phyloP scores from a whole-genome alignment of 805 yeast species.

The Myxozyma monticola region DNA sequence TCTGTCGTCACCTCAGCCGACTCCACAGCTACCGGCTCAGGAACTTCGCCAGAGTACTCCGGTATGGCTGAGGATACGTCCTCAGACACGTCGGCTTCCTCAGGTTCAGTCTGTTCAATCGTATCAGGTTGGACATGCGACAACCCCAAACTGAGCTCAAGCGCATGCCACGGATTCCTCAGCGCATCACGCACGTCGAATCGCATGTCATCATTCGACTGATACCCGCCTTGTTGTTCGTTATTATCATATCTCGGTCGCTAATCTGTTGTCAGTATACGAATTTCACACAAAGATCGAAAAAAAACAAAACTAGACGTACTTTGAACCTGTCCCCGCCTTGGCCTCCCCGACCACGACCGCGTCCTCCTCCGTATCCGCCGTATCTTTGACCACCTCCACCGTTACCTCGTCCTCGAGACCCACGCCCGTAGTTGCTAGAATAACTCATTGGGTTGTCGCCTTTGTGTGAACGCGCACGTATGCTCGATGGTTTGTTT shows the following conservation, averaged over 20 bases:
- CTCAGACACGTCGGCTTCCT: too few relatives aligned
- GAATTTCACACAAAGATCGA: background rate
- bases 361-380: conserved; percentile 6
- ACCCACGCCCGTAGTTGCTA: background rate
- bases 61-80: too few relatives aligned
- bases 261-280: background rate
- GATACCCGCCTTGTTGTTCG: background rate
- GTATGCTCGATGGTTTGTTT: too few relatives aligned
- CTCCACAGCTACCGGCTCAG: too few relatives aligned
- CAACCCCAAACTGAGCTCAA: conserved; percentile 18
- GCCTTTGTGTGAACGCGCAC: background rate
- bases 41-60: too few relatives aligned
- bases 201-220: background rate
- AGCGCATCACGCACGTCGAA: conserved; percentile 17
- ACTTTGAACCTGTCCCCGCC: conserved; percentile 3
- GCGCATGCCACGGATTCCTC: conserved; percentile 23
- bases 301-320: background rate
- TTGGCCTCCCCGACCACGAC: conserved; percentile 1
- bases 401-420: background rate
- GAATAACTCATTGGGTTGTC: background rate
- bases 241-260: conserved; percentile 5
- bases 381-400: conserved; percentile 4
- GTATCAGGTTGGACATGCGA: conserved; percentile 17
- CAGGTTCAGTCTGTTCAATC: too few relatives aligned
- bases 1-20: too few relatives aligned